Percentiles rank a stretch among this genome's conserved stretches.
These are phyloP conservation scores for Cutaneotrichosporon spelunceum DNA, from an alignment of 1,284 basidiomycete genomes.

Conservation along the genomic window DNA sequence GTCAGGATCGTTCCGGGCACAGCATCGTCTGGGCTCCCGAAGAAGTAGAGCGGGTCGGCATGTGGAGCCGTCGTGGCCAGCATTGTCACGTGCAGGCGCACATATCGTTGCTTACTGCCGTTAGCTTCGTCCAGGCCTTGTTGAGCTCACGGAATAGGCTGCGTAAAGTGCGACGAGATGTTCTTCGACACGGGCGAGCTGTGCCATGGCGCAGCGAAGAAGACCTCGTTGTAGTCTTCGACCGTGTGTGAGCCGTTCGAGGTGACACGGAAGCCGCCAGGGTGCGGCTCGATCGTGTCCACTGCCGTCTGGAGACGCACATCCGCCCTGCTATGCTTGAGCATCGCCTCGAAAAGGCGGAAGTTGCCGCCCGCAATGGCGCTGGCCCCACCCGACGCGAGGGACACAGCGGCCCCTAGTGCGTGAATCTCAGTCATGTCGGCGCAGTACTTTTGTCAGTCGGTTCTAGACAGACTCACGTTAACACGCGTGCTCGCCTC, in stretches of 20 bases:
- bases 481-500: constrained; percentile 84
- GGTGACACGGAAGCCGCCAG: constrained; percentile 6
- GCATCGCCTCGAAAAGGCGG: constrained; percentile 77
- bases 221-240: constrained; percentile 43
- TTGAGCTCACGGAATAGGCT: constrained; percentile 23
- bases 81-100: constrained; percentile 83
- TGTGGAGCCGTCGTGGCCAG: constrained; percentile 68
- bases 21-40: constrained; percentile 53
- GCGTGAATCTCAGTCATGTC: constrained; percentile 74
- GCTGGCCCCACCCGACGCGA: constrained; percentile 69
- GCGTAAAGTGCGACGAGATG: constrained; percentile 18
- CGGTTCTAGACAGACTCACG: constrained; percentile 52
- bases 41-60: constrained; percentile 70
- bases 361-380: constrained; percentile 78
- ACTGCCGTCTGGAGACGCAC: constrained; percentile 68
- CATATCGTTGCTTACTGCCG: constrained; percentile 61
- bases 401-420: constrained; percentile 67
- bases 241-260: constrained; percentile 11
- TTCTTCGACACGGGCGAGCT: constrained; percentile 24
- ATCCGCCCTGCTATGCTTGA: constrained; percentile 65
- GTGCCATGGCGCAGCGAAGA: constrained; percentile 49
- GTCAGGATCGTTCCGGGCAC: constrained; percentile 72
- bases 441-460: constrained; percentile 52
- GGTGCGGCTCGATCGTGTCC: constrained; percentile 17
- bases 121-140: neutral